phyloP scores from a whole-genome alignment of 1,139 yeast genomes.

The Sugiyamaella neomexicana region DNA sequence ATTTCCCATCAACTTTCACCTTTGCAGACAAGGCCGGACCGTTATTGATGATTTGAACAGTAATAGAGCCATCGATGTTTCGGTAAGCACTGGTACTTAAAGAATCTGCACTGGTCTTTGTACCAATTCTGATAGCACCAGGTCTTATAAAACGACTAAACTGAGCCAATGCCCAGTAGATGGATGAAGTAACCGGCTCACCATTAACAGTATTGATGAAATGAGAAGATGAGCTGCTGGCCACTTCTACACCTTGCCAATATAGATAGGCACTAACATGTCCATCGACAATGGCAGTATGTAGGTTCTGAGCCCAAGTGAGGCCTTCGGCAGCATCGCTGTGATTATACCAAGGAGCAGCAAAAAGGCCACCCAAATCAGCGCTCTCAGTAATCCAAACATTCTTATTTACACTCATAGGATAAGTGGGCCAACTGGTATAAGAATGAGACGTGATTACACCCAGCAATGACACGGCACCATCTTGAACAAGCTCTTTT shows the following conservation, averaged over 20 bases:
- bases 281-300: conserved; percentile 17
- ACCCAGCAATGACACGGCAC: conserved; percentile 18
- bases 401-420: conserved; percentile 10
- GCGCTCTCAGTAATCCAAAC: conserved; percentile 20
- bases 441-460: conserved; percentile 26
- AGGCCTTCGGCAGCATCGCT: conserved; percentile 17
- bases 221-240: conserved; percentile 12
- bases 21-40: conserved; percentile 2
- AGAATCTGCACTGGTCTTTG: neutral
- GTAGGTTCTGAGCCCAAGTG: conserved; percentile 17
- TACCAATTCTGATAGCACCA: conserved; percentile 21
- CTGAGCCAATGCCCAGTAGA: conserved; percentile 22
- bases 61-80: conserved; percentile 13
- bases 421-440: conserved; percentile 9
- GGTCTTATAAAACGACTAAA: conserved; percentile 25
- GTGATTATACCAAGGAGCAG: conserved; percentile 12
- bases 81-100: conserved; percentile 12
- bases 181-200: conserved; percentile 7
- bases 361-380: conserved; percentile 2
- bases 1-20: neutral
- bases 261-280: conserved; percentile 18
- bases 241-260: conserved; percentile 18
- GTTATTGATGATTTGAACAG: conserved; percentile 14
- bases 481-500: conserved; percentile 9
- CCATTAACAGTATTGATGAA: conserved; percentile 10